These are phyloP conservation scores for Pseudogymnoascus sp. DNA, from an alignment of 2,329 filamentous ascomycete species.

Conservation along the genomic window DNA sequence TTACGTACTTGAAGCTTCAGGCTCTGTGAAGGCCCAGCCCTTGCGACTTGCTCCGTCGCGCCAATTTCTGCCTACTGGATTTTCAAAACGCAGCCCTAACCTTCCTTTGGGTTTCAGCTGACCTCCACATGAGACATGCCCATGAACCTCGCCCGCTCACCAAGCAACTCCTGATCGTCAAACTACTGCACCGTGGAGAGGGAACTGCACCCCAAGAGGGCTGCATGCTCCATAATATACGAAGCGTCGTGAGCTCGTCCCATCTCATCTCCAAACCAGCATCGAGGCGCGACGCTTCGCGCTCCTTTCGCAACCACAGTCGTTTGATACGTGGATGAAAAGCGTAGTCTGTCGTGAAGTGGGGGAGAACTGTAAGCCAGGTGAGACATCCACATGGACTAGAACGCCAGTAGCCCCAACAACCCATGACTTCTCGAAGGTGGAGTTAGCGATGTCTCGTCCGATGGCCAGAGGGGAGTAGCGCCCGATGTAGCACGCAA, in stretches of 20 bases:
- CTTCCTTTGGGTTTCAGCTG: not conserved
- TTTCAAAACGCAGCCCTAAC: not conserved
- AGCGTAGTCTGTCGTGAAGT: not conserved
- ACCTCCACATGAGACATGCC: not conserved
- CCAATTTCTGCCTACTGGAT: not conserved
- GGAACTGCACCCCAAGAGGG: not conserved
- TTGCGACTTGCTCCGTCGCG: not conserved
- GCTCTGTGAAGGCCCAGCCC: not conserved
- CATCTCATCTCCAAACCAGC: conserved; percentile 3
- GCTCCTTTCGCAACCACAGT: not conserved
- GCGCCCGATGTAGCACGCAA: not conserved
- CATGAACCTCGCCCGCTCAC: not conserved
- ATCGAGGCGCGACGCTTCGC: not conserved
- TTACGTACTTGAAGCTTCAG: not conserved
- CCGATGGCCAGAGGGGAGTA: not conserved
- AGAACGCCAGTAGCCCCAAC: not conserved
- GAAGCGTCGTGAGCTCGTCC: not conserved
- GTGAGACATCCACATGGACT: not conserved
- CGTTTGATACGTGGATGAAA: conserved; percentile 3
- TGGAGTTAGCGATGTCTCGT: not conserved
- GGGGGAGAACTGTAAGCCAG: not conserved
- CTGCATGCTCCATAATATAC: not conserved
- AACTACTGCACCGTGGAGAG: not conserved
- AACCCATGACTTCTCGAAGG: conserved; percentile 4
- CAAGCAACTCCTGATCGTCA: conserved; percentile 1